Conservation (phyloP, 257 asterid species). For the Echium plantagineum region DNA sequence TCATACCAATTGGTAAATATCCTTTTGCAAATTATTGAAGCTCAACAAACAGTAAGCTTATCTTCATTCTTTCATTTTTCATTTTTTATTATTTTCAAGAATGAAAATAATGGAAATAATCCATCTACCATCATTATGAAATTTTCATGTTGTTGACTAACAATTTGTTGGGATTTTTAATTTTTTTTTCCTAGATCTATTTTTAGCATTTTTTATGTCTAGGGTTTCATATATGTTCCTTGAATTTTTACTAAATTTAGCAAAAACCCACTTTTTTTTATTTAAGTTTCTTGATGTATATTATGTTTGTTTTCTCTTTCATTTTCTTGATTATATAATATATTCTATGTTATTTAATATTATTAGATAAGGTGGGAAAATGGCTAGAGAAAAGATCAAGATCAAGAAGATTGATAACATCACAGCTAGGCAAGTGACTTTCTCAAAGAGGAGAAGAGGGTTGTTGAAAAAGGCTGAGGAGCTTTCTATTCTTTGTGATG, state of each 20-base stretch:
- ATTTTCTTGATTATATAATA: too few relatives aligned
- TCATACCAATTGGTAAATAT: too few relatives aligned
- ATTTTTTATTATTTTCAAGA: slow-evolving; percentile 5
- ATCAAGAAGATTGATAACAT: slow-evolving; percentile 32
- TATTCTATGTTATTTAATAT: too few relatives aligned
- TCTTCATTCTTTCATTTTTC: not conserved
- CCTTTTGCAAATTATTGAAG: too few relatives aligned
- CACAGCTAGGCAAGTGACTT: slow-evolving; percentile 34
- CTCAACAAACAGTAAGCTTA: not conserved
- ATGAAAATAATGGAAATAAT: slow-evolving; percentile 8
- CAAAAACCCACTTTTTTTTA: too few relatives aligned
- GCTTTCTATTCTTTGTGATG: slow-evolving; percentile 32
- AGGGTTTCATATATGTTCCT: slow-evolving; percentile 8
- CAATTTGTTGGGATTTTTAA: slow-evolving; percentile 11
- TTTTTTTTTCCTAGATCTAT: slow-evolving; percentile 16
- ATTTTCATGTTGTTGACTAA: slow-evolving; percentile 16
- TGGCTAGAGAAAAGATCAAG: slow-evolving; percentile 36
- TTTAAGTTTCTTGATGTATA: too few relatives aligned
- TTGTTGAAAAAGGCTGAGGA: slow-evolving; percentile 35
- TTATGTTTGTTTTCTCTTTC: too few relatives aligned
- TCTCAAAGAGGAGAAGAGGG: slow-evolving; percentile 35
- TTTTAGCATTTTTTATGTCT: slow-evolving; percentile 3
- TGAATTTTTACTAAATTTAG: not conserved
- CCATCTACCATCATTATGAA: slow-evolving; percentile 4
- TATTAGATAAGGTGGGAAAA: not conserved